Evolutionary conservation across 2,329 filamentous ascomycete species (phyloP).

Genomic region (Diaporthe velutina): DNA sequence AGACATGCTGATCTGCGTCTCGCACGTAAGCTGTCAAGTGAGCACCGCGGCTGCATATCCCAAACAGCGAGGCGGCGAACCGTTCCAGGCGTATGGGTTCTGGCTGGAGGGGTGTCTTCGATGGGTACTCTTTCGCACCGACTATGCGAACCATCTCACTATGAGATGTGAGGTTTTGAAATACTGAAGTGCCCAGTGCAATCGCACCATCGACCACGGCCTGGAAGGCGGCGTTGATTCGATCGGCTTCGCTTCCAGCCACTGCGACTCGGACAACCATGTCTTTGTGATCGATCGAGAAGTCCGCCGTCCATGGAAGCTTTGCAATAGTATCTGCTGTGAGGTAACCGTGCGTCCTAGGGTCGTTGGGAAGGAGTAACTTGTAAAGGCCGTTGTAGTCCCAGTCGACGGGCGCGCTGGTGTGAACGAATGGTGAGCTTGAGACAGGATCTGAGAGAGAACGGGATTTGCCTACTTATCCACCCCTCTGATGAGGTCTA

Average conservation of each 20-base stretch:
- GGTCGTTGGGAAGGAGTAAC: slow-evolving; percentile 45
- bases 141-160: slow-evolving; percentile 58
- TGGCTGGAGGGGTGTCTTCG: neutral
- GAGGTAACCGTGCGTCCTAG: slow-evolving; percentile 47
- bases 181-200: slow-evolving; percentile 45
- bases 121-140: slow-evolving; percentile 47
- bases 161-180: slow-evolving; percentile 54
- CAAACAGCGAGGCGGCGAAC: slow-evolving; percentile 73
- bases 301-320: slow-evolving; percentile 53
- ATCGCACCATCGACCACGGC: slow-evolving; percentile 54
- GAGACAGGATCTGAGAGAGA: neutral
- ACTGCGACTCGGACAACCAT: slow-evolving; percentile 50
- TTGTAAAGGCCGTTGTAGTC: slow-evolving; percentile 43
- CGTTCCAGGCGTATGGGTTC: slow-evolving; percentile 64
- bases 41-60: slow-evolving; percentile 74
- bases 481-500: slow-evolving; percentile 30
- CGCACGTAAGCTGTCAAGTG: slow-evolving; percentile 75
- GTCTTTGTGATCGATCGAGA: slow-evolving; percentile 51
- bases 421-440: neutral
- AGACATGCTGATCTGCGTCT: neutral
- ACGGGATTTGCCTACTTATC: slow-evolving; percentile 26
- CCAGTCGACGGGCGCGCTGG: slow-evolving; percentile 47
- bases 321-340: slow-evolving; percentile 42
- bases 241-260: neutral
- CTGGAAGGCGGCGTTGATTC: slow-evolving; percentile 55